Base-by-base conservation (phyloP, 352 stramenopile genomes). In the Globisporangium cederbergense region DNA sequence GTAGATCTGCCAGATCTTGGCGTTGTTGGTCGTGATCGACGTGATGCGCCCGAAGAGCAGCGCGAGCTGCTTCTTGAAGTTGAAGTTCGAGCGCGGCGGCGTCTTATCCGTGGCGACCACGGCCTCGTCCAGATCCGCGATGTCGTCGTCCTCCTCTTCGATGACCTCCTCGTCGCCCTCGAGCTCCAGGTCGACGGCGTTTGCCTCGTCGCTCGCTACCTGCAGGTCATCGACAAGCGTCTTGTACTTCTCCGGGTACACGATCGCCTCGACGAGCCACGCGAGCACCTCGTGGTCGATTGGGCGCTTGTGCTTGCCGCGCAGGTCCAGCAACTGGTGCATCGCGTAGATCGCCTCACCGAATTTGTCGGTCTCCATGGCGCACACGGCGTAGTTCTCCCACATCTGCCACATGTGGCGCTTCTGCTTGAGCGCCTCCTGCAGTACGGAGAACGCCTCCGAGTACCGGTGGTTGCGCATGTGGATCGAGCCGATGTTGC, bases 401-500 rank as follows among this genome's bases (percentile, higher is more conserved):
- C 90, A 97, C 83, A 97, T 97, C 53, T 95, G 82, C 89, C 89
- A 97, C 85, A 96, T 96, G 62, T 88, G 70, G 32, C 88, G 86
- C 72, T 95, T 95, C 58, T 97, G 88, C 74, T 97, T 97, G 38
- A 97, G 76, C 43, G 83, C 89, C 47, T 97, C 83, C 62, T 86
- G 68, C 43, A 97, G 77, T 52, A 96, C 89, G 4, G 83, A 78
- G 43, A 95, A 90, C 10, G 90, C 91, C 66, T 93, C 79, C 9
- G 72, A 65, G 58, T 88, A 97, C 32, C 89, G 78, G 22, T 83
- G 75, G 47, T 90, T 82, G 47, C 76, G 81, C 67, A 98, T 79
- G 70, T 98, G 93, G 49, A 98, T 90, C 49, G 95, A 97, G 50
- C 93, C 95, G 25, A 99, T 80, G 77, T 99, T 99, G 43, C 93